phyloP scores from a whole-genome alignment of 208 protist genomes.

The Angomonas ambiguus region DNA sequence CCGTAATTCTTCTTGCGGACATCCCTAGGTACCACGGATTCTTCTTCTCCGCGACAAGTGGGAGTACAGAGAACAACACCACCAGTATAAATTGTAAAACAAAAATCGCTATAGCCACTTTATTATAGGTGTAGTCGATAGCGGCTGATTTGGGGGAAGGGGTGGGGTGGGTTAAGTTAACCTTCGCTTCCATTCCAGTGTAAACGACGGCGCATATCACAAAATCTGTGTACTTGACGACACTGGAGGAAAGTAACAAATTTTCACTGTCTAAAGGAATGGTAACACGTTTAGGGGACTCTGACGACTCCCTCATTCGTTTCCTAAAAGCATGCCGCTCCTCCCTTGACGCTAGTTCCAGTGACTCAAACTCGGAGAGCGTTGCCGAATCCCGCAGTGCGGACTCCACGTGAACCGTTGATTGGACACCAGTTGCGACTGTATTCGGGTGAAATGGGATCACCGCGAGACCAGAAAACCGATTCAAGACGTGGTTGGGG shows the following conservation, averaged over 20 bases:
- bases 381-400: not conserved
- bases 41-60: slow-evolving; percentile 24
- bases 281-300: slow-evolving; percentile 10
- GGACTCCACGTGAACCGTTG: too few relatives aligned
- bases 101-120: slow-evolving; percentile 81
- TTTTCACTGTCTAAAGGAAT: slow-evolving; percentile 53
- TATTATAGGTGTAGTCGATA: slow-evolving; percentile 83
- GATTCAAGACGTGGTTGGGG: not conserved
- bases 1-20: slow-evolving; percentile 10
- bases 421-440: too few relatives aligned
- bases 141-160: slow-evolving; percentile 88
- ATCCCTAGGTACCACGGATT: slow-evolving; percentile 66
- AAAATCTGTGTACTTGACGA: slow-evolving; percentile 78
- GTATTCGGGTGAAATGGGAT: not conserved
- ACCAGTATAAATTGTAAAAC: slow-evolving; percentile 84
- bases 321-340: not conserved
- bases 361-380: not conserved
- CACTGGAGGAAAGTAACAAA: slow-evolving; percentile 69
- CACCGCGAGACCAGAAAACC: not conserved
- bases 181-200: slow-evolving; percentile 93
- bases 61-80: slow-evolving; percentile 56
- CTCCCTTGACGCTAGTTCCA: not conserved
- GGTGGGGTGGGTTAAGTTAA: slow-evolving; percentile 67
- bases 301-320: slow-evolving; percentile 8
- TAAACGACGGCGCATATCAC: slow-evolving; percentile 84